Conservation (phyloP, 306 rosid species). For the Cicer yamashitae region DNA sequence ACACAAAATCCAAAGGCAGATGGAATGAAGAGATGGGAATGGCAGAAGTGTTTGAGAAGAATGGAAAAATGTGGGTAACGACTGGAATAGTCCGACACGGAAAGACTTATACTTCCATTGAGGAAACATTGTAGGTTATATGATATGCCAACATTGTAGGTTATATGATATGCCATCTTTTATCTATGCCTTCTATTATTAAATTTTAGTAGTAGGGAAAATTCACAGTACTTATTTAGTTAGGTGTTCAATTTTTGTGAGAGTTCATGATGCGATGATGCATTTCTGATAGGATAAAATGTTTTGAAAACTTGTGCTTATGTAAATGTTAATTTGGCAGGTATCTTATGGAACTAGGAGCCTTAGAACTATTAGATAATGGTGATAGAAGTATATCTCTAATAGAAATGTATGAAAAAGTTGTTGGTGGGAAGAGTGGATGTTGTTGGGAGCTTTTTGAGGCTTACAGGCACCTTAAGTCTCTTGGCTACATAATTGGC, state of each 20-base stretch:
- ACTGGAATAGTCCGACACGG: slow-evolving; percentile 66
- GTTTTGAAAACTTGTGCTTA: slow-evolving; percentile 30
- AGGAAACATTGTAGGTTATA: slow-evolving; percentile 73
- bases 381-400: slow-evolving; percentile 52
- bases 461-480: slow-evolving; percentile 79
- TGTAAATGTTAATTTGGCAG: slow-evolving; percentile 50
- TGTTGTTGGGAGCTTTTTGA: slow-evolving; percentile 81
- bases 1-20: slow-evolving; percentile 52
- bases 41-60: slow-evolving; percentile 67
- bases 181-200: background rate
- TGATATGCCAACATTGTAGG: slow-evolving; percentile 64
- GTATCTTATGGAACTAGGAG: slow-evolving; percentile 80
- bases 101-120: slow-evolving; percentile 66
- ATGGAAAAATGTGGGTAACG: slow-evolving; percentile 73
- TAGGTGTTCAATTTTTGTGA: background rate
- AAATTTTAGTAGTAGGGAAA: background rate
- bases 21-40: slow-evolving; percentile 71
- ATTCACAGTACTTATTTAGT: background rate
- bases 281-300: slow-evolving; percentile 11
- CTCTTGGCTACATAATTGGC: slow-evolving; percentile 77
- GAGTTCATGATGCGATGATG: background rate
- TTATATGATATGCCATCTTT: slow-evolving; percentile 38
- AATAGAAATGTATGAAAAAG: slow-evolving; percentile 61
- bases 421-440: slow-evolving; percentile 50
- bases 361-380: slow-evolving; percentile 58